Base-by-base conservation (phyloP, 345 rosid genomes). In the Erodium maritimum region DNA sequence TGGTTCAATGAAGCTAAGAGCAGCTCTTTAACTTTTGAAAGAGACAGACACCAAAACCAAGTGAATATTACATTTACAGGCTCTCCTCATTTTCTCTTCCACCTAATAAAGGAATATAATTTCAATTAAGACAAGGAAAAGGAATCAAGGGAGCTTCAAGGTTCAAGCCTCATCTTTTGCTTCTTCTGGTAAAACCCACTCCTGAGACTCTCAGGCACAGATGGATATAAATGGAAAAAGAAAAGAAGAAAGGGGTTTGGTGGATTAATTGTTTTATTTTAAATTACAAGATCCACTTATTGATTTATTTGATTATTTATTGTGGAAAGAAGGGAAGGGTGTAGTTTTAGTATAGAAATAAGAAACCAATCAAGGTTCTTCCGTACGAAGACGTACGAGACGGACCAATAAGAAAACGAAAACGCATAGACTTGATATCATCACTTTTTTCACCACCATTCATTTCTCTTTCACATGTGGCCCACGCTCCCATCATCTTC, bases 181-280 rank as follows among this genome's bases (percentile, higher is more conserved):
- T 74, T 65, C 58, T 76, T 78, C 70, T 70, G 82, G 86, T 70
- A 78, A 76, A 71, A 46, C 46, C 67, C 57, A 64, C 21, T 50
- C 52, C 33, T 23, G 57, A 21, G 65, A 55, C 64, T 58, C 65
- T 71, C 51, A 60, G 42, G 54, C 67, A 55, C 61, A 5, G 66
- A 54, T 55, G 50, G 65, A 55, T 22, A 24, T 65, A 64, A 34
- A 0, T 21, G 23, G 17, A 17, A 21, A 50, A 19, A 4, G 16
- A 21, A 50, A 19, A 4, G 16, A 63, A 18, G 14, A 33, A 55
- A 34, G 14, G 21, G 17, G 0, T 19, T 29, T 33, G 8, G 23
- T 0, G 1, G 14, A n/a, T 0, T 7, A 25, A 9, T 37, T 1
- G n/a, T n/a, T n/a, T n/a, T n/a, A n/a, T n/a, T n/a, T n/a, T n/a